Percentiles rank a stretch among this genome's conserved stretches.
Evolutionary conservation across 495 filamentous ascomycete genomes (phyloP).

Genomic region (Delitschia confertaspora): DNA sequence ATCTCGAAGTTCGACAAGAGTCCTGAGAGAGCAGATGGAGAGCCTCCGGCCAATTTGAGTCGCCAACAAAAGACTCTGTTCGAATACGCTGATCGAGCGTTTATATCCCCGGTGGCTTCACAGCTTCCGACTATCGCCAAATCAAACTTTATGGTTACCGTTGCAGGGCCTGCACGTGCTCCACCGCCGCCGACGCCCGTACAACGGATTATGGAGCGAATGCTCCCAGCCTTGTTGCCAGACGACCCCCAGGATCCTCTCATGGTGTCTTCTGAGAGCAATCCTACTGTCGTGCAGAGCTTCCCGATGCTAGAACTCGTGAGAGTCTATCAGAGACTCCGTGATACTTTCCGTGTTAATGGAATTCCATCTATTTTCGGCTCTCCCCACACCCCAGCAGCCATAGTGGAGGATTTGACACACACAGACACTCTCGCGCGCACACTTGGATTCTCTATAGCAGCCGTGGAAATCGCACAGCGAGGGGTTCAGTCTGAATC

Average conservation of each 20-base stretch:
- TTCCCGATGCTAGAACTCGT: slow-evolving; percentile 51
- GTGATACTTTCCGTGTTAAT: slow-evolving; percentile 68
- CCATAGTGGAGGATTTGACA: slow-evolving; percentile 42
- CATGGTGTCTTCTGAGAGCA: slow-evolving; percentile 13
- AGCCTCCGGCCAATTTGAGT: slow-evolving; percentile 2
- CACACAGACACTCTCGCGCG: slow-evolving; percentile 61
- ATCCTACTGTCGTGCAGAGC: not conserved
- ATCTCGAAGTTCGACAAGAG: slow-evolving; percentile 39
- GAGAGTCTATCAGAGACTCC: slow-evolving; percentile 67
- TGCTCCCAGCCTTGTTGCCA: slow-evolving; percentile 33
- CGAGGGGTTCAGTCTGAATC: slow-evolving; percentile 72
- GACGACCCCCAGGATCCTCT: slow-evolving; percentile 26
- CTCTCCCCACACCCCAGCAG: slow-evolving; percentile 33
- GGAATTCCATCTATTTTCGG: slow-evolving; percentile 47
- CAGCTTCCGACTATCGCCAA: slow-evolving; percentile 39
- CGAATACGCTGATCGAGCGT: slow-evolving; percentile 50
- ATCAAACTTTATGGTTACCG: slow-evolving; percentile 6
- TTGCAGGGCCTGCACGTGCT: slow-evolving; percentile 8
- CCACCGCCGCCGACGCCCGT: slow-evolving; percentile 11
- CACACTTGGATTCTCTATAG: slow-evolving; percentile 79
- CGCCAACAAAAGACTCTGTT: slow-evolving; percentile 45
- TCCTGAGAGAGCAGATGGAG: slow-evolving; percentile 13
- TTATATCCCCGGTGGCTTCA: slow-evolving; percentile 52
- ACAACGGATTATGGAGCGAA: slow-evolving; percentile 39
- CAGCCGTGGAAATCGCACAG: slow-evolving; percentile 84